A percentile compares a stretch with the other conserved stretches of the same genome.
These are phyloP conservation scores for Candida manassasensis DNA, from an alignment of 805 yeast genomes.

Conservation along the genomic window DNA sequence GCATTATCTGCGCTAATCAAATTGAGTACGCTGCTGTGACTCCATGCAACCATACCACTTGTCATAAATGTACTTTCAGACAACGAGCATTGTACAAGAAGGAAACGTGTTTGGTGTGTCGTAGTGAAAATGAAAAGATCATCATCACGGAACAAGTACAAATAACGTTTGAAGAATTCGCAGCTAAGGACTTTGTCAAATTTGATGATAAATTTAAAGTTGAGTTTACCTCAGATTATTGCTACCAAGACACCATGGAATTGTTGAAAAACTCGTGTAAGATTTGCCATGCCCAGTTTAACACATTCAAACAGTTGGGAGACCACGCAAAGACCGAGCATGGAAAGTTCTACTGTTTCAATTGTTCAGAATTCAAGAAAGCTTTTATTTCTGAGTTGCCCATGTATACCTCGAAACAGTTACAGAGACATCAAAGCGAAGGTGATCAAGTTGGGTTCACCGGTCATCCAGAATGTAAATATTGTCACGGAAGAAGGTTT, in stretches of 20 bases:
- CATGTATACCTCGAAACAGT: conserved; percentile 54
- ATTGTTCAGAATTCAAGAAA: conserved; percentile 74
- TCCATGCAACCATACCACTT: conserved; percentile 80
- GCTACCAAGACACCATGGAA: conserved; percentile 43
- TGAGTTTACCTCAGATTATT: conserved; percentile 52
- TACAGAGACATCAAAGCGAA: conserved; percentile 62
- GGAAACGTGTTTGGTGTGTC: conserved; percentile 75
- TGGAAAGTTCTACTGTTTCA: conserved; percentile 58
- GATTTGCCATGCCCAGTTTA: conserved; percentile 34
- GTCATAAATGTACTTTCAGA: conserved; percentile 78
- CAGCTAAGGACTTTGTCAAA: conserved; percentile 24
- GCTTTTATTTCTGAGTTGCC: conserved; percentile 71
- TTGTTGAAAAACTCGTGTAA: conserved; percentile 59
- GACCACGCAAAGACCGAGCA: conserved; percentile 67
- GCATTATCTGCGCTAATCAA: conserved; percentile 82
- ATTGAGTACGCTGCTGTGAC: conserved; percentile 63
- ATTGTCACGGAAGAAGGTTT: conserved; percentile 69
- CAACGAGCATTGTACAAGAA: conserved; percentile 77
- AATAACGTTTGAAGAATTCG: conserved; percentile 35
- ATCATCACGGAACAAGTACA: conserved; percentile 50
- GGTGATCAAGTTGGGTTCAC: conserved; percentile 78
- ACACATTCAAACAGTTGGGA: conserved; percentile 51
- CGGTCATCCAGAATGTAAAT: conserved; percentile 87
- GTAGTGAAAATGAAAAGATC: conserved; percentile 58
- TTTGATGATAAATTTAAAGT: conserved; percentile 47